Evolutionary conservation across 352 stramenopile genomes (phyloP), one percentile per base, ranked within the genome.

Genomic region (Discostella stelligera): DNA sequence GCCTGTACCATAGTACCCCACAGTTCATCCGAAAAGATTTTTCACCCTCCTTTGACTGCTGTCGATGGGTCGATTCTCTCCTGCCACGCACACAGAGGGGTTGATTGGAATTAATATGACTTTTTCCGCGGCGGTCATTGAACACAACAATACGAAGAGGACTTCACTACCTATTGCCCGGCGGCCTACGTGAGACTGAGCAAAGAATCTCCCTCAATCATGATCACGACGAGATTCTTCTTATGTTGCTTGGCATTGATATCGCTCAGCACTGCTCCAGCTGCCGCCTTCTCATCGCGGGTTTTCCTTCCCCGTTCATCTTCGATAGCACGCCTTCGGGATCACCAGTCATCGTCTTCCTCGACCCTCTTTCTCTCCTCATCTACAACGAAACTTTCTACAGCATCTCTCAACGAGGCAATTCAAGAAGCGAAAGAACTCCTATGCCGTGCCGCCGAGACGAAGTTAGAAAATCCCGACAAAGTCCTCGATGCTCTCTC

Each of bases 401-500:
- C 27, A 52, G 14, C 66, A 62, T 18, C 32, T n/a, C n/a, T 64
- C 32, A 66, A 82, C 50, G 41, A 20, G 10, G 53, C 71, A 20
- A 85, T 89, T 48, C 10, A 37, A 55, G 27, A 81, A 23, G 66
- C 66, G 3, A 84, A 80, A 65, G 30, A 56, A 44, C 73, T 91
- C 3, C 71, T 93, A 13, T 53, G 54, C 50, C 55, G 66, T 32
- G 89, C 89, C 11, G 89, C 89, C 0, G 71, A 85, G 59, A 93
- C 89, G 13, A 93, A 94, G 60, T n/a, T 77, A 10, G 85, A 92
- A 78, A 82, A 91, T 64, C 72, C 79, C 0, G 83, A 92, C 59
- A 46, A 37, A 16, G 89, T 94, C 2, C 50, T 91, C 0, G 61
- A 79, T 23, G 86, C 86, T 0, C 55, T 93, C 3, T 64, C 76